Evolutionary conservation across 2,329 filamentous ascomycete genomes (phyloP).

Genomic region (Ramularia endophylla): DNA sequence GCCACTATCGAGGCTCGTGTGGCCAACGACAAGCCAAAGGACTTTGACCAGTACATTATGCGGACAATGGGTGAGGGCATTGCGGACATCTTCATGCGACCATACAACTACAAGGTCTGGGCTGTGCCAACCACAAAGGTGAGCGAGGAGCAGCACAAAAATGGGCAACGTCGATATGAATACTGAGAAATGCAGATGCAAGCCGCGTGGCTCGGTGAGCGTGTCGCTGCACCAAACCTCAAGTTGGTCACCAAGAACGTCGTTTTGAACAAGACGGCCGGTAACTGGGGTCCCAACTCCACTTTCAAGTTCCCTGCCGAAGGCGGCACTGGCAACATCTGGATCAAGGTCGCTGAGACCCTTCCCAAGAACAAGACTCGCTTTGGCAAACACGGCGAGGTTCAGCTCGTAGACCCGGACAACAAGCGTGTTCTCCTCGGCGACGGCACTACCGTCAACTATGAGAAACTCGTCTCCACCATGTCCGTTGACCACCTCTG

Average conservation of each 20-base stretch:
- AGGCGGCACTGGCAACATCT: conserved; percentile 96
- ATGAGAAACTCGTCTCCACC: conserved; percentile 89
- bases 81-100: conserved; percentile 95
- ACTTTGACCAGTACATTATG: conserved; percentile 98
- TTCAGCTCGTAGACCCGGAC: conserved; percentile 79
- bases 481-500: conserved; percentile 91
- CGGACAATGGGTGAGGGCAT: conserved; percentile 85
- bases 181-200: conserved; percentile 67
- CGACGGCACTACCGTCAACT: conserved; percentile 82
- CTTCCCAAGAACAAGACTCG: conserved; percentile 85
- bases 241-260: conserved; percentile 92
- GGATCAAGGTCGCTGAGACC: conserved; percentile 94
- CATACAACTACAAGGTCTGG: conserved; percentile 99
- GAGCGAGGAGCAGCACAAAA: conserved; percentile 27
- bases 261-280: conserved; percentile 90
- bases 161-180: conserved; percentile 1
- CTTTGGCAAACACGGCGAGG: conserved; percentile 78
- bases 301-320: conserved; percentile 97
- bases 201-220: conserved; percentile 97
- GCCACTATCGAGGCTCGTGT: conserved; percentile 82
- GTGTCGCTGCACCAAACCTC: conserved; percentile 92
- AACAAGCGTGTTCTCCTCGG: conserved; percentile 75
- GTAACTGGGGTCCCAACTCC: conserved; percentile 96
- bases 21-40: conserved; percentile 82
- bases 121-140: conserved; percentile 96